A percentile compares a stretch with the other conserved stretches of the same genome.
These are phyloP conservation scores for Oryza brachyantha DNA, from an alignment of 176 grass and related monocot genomes.

Conservation along the genomic window DNA sequence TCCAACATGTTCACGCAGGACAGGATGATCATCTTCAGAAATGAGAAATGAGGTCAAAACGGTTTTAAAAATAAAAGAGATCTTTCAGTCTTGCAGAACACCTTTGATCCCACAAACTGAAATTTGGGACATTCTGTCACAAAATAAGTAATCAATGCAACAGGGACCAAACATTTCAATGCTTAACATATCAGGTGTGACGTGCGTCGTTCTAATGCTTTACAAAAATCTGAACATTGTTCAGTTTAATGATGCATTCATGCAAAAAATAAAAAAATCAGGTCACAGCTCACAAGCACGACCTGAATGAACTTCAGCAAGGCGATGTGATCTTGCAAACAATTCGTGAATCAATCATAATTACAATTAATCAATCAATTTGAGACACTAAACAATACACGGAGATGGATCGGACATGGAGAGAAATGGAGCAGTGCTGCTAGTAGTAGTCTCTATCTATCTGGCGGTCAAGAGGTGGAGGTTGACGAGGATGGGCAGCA, in stretches of 20 bases:
- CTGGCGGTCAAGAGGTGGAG: conserved; percentile 34
- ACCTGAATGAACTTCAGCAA: not conserved
- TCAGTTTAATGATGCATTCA: not conserved
- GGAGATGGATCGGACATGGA: no score
- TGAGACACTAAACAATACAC: not conserved
- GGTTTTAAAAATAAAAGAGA: no score
- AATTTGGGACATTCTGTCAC: not conserved
- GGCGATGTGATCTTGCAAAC: not conserved
- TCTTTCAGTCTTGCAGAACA: no score
- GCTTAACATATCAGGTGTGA: not conserved
- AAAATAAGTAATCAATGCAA: not conserved
- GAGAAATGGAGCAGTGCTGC: no score
- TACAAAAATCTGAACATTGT: not conserved
- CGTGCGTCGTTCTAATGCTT: not conserved
- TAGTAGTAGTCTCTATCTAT: not conserved
- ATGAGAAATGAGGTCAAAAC: no score
- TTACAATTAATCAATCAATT: not conserved
- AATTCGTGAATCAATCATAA: not conserved
- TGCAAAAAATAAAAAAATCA: not conserved
- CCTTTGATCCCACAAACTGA: not conserved
- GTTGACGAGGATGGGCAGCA: conserved; percentile 46
- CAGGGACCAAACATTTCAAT: not conserved
- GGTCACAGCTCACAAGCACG: not conserved
- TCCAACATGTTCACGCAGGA: no score
- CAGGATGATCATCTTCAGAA: no score